Evolutionary conservation across 2,329 filamentous ascomycete genomes (phyloP).

Genomic region (Aspergillus oerlinghausenensis): DNA sequence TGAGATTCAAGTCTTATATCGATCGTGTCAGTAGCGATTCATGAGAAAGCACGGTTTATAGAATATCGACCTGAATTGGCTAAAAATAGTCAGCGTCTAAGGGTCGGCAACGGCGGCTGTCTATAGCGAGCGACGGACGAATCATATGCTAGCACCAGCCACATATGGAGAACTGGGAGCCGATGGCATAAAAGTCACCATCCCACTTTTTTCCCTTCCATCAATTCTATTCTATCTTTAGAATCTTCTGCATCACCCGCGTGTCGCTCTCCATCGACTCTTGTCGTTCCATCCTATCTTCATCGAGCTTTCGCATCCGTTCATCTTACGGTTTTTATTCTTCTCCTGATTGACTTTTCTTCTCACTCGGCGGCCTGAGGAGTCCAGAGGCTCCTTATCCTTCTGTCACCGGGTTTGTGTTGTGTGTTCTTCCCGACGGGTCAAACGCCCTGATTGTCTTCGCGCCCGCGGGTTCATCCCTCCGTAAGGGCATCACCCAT

Average conservation of each 20-base stretch:
- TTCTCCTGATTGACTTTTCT: not conserved
- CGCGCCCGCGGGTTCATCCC: not conserved
- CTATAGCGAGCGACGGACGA: not conserved
- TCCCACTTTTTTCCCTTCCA: not conserved
- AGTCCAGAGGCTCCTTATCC: not conserved
- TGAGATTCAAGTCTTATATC: not conserved
- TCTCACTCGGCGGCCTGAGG: not conserved
- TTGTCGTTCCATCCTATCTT: conserved; percentile 14
- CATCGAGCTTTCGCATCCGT: conserved; percentile 4
- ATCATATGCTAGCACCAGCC: not conserved
- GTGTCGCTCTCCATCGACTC: conserved; percentile 18
- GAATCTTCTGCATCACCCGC: conserved; percentile 28
- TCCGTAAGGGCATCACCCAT: not conserved
- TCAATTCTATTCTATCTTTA: conserved; percentile 26
- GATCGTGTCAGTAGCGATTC: not conserved
- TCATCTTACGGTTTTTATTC: conserved; percentile 8
- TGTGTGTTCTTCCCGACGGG: not conserved
- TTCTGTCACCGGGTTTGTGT: not conserved
- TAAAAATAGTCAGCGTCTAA: not conserved
- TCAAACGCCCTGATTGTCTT: not conserved
- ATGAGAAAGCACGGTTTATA: not conserved
- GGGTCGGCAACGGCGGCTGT: not conserved
- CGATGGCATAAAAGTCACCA: not conserved
- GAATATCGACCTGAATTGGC: not conserved
- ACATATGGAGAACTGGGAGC: not conserved